Conservation (phyloP, 495 filamentous ascomycete genomes). For the Penicillium samsonianum region DNA sequence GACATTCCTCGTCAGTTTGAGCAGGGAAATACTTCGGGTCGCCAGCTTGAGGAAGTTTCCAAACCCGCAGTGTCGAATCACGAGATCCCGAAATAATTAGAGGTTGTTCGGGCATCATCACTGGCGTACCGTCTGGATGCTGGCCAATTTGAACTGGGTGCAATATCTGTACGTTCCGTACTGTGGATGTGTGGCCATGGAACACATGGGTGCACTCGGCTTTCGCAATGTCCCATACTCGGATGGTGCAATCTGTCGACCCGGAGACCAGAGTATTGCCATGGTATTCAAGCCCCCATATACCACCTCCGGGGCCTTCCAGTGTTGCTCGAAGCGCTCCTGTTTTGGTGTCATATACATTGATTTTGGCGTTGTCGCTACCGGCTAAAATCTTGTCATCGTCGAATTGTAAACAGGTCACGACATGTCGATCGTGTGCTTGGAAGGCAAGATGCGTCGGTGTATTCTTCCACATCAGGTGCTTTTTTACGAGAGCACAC, state of each 20-base stretch:
- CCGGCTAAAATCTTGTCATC: constrained; percentile 96
- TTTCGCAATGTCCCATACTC: constrained; percentile 94
- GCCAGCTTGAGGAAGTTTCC: constrained; percentile 82
- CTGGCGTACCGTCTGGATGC: constrained; percentile 65
- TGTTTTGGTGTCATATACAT: constrained; percentile 97
- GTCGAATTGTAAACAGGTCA: constrained; percentile 97
- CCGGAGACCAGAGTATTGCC: constrained; percentile 93
- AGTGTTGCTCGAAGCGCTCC: constrained; percentile 79
- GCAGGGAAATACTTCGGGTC: constrained; percentile 77
- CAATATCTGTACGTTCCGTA: constrained; percentile 90
- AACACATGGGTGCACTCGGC: constrained; percentile 91
- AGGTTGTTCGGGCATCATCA: constrained; percentile 87
- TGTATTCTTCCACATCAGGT: constrained; percentile 70
- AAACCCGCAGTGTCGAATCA: constrained; percentile 89
- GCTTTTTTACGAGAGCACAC: background rate
- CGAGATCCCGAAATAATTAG: constrained; percentile 97
- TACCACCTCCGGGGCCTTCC: constrained; percentile 91
- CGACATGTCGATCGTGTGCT: constrained; percentile 91
- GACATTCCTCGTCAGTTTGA: constrained; percentile 78
- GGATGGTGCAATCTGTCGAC: constrained; percentile 89
- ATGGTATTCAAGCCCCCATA: constrained; percentile 96
- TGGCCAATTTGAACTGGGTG: constrained; percentile 78
- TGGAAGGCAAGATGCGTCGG: constrained; percentile 92
- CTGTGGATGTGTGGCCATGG: constrained; percentile 96
- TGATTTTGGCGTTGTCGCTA: constrained; percentile 94